Base-by-base conservation (phyloP, 2,329 filamentous ascomycete species). In the Stagonosporopsis chrysanthemi region DNA sequence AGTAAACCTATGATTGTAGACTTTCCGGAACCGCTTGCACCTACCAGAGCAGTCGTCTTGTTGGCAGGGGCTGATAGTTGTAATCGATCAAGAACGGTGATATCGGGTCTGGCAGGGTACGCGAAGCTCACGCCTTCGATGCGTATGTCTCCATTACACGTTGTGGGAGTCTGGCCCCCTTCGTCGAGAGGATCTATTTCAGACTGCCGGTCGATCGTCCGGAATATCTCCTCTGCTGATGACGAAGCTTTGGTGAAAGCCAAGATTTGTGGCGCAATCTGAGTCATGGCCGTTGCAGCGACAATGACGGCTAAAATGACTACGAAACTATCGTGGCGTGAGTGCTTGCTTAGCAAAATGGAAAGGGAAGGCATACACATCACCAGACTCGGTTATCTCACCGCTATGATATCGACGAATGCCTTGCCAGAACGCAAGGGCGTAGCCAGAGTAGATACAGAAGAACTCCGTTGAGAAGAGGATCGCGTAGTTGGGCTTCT, bases 11-110 rank as follows among this genome's bases (percentile, higher is more conserved):
- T 88, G 61, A 98, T 92, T 0, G 94, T 98, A 70, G 89, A 93
- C 79, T 98, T 99, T 35, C 95, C 95, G 35, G 90, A 96, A 3
- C 95, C 95, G 22, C 93, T 97, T 0, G 94, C 90, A 52, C 95
- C 95, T 7, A 99, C 95, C 3, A 99, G 80, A 2, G 95, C 95
- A 6, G 93, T 97, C 1, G 90, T 92, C 78, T 96, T 96, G 26
- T 92, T 92, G 4, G 93, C 91, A 6, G 93, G 92, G 29, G 97
- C 88, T 0, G 84, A 78, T 1, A 99, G 84, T 48, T 82, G 89
- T 41, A 98, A 88, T 61, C 88, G 86, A 46, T 95, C 82, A 88
- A 99, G 92, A 40, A 98, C 90, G 2, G 87, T 84, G 6, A 96
- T 91, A 68, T 97, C 92, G 0, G 93, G 91, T 23, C 95, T 86